Percentiles rank a stretch among this genome's conserved stretches.
Conservation (phyloP, 2,329 filamentous ascomycete genomes). For the Fusarium sp. region DNA sequence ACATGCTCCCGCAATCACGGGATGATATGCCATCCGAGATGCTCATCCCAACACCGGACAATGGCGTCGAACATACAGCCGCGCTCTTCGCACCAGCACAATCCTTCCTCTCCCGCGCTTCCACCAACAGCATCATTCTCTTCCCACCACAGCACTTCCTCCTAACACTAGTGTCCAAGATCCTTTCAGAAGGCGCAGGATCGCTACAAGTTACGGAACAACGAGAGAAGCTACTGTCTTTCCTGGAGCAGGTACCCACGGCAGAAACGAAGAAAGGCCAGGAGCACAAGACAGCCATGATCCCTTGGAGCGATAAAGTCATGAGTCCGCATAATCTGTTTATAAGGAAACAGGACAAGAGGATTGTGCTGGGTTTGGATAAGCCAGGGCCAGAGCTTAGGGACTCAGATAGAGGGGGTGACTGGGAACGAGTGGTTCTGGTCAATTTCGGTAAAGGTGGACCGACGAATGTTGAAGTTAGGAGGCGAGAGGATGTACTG, state of each 20-base stretch:
- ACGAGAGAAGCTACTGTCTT: constrained; percentile 63
- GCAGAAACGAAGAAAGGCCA: constrained; percentile 54
- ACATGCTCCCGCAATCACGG: constrained; percentile 74
- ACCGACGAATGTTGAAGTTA: constrained; percentile 65
- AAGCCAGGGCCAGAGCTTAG: constrained; percentile 67
- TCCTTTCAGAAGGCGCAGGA: constrained; percentile 54
- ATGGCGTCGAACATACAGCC: constrained; percentile 73
- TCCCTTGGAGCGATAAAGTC: constrained; percentile 70
- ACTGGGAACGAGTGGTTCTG: constrained; percentile 68
- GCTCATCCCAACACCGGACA: constrained; percentile 77
- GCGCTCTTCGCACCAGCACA: constrained; percentile 79
- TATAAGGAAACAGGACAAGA: constrained; percentile 56
- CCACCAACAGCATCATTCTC: constrained; percentile 76
- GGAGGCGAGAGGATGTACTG: constrained; percentile 61
- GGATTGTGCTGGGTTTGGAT: constrained; percentile 67
- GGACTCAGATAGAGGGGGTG: constrained; percentile 61
- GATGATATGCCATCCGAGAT: constrained; percentile 56
- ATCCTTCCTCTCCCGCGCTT: constrained; percentile 75
- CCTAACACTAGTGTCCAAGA: constrained; percentile 66
- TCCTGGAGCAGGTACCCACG: constrained; percentile 60
- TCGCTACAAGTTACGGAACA: constrained; percentile 58
- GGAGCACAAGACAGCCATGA: constrained; percentile 55
- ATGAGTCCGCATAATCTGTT: constrained; percentile 66
- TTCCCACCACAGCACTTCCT: constrained; percentile 92
- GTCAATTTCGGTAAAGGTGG: constrained; percentile 64